Evolutionary conservation across 1,139 yeast species (phyloP).

Genomic region (Debaryomyces coudertii): DNA sequence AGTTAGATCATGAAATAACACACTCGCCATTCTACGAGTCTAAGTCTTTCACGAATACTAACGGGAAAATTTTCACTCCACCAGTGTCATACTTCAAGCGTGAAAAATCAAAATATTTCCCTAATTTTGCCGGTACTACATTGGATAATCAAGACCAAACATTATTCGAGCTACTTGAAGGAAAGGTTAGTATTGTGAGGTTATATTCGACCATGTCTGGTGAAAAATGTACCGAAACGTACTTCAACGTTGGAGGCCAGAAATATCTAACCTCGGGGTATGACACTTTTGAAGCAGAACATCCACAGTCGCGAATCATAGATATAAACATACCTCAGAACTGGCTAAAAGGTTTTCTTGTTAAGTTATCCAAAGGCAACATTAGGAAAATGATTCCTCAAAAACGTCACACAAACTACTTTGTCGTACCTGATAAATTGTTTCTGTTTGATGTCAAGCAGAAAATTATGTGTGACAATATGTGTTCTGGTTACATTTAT

Average conservation of each 20-base stretch:
- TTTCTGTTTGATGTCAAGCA: conserved; percentile 64
- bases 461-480: conserved; percentile 67
- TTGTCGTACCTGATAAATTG: conserved; percentile 63
- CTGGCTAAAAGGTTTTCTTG: conserved; percentile 64
- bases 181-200: conserved; percentile 65
- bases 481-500: conserved; percentile 82
- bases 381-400: conserved; percentile 47
- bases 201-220: conserved; percentile 74
- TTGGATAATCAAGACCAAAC: conserved; percentile 46
- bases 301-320: conserved; percentile 65
- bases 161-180: conserved; percentile 41
- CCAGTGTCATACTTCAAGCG: conserved; percentile 75
- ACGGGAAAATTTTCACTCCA: conserved; percentile 82
- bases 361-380: conserved; percentile 54
- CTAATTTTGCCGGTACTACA: conserved; percentile 72
- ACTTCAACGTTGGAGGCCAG: conserved; percentile 48
- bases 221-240: conserved; percentile 65
- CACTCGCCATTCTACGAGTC: conserved; percentile 88
- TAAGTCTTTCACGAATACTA: conserved; percentile 74
- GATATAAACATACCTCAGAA: conserved; percentile 78
- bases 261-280: conserved; percentile 39
- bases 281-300: conserved; percentile 32
- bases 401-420: conserved; percentile 60
- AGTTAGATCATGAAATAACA: conserved; percentile 73
- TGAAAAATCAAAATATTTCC: conserved; percentile 81